Conservation (phyloP, 1,284 basidiomycete genomes). For the Sphaerobolus stellatus region DNA sequence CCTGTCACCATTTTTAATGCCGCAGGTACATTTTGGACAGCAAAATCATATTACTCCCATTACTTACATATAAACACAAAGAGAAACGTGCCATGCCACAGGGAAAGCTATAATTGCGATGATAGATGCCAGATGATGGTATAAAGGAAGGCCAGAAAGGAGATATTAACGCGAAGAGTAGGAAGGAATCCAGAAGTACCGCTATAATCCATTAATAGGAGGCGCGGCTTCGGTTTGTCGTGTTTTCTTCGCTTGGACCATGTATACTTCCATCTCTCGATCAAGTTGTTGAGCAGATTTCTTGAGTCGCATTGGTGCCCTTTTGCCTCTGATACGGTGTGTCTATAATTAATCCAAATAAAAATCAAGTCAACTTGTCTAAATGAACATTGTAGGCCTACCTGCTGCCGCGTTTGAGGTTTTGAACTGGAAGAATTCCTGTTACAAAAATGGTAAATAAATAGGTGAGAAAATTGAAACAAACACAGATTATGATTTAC, state of each 20-base stretch:
- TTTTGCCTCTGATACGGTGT: background rate
- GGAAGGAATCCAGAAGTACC: background rate
- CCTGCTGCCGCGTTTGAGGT: background rate
- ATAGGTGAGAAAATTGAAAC: background rate
- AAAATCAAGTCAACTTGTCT: background rate
- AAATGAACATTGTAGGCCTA: background rate
- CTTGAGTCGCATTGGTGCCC: constrained; percentile 19
- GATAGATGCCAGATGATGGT: background rate
- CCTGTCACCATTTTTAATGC: no score
- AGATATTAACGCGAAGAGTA: background rate
- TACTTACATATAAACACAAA: no score
- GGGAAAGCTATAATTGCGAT: background rate
- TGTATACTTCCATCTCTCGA: constrained; percentile 22
- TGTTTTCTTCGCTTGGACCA: background rate
- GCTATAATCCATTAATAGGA: background rate
- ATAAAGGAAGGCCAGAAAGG: background rate
- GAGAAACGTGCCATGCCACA: background rate
- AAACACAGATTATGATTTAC: background rate
- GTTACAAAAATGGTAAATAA: background rate
- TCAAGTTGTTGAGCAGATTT: constrained; percentile 21
- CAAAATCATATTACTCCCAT: no score
- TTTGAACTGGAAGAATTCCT: background rate
- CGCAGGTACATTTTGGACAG: no score
- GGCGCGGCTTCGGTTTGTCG: background rate
- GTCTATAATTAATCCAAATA: background rate